A percentile compares a stretch with the other conserved stretches of the same genome.
Conservation (phyloP, 2,329 filamentous ascomycete genomes). For the Tolypocladium ophioglossoides region DNA sequence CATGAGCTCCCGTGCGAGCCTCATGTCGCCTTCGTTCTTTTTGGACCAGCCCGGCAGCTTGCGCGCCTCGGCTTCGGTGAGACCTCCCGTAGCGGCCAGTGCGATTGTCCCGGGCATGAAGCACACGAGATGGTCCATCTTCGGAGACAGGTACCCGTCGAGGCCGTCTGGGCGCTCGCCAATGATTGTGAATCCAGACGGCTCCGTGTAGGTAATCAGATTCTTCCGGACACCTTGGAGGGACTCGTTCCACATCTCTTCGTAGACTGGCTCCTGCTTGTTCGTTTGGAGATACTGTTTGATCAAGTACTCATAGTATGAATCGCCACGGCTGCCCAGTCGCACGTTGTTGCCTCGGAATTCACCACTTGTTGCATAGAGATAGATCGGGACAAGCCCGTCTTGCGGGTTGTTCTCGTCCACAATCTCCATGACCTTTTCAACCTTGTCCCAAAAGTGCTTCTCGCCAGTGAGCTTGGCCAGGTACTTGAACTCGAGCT, state of each 20-base stretch:
- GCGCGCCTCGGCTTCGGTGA: conserved; percentile 63
- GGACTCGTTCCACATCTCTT: conserved; percentile 86
- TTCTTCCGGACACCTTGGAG: conserved; percentile 82
- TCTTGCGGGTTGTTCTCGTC: conserved; percentile 72
- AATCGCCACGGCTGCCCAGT: conserved; percentile 87
- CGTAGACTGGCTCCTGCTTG: conserved; percentile 73
- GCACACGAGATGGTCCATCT: conserved; percentile 98
- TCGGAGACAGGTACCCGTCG: conserved; percentile 55
- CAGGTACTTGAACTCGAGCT: conserved; percentile 95
- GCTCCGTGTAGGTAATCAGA: conserved; percentile 77
- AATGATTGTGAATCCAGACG: conserved; percentile 75
- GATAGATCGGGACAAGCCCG: conserved; percentile 84
- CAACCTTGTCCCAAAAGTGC: conserved; percentile 83
- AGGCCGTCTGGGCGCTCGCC: conserved; percentile 76
- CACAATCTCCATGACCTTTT: conserved; percentile 84
- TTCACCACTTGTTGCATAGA: conserved; percentile 65
- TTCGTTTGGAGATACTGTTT: conserved; percentile 97
- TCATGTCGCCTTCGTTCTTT: conserved; percentile 77
- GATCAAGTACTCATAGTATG: conserved; percentile 97
- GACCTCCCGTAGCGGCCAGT: conserved; percentile 71
- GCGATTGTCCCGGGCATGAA: conserved; percentile 97
- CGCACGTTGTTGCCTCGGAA: conserved; percentile 83
- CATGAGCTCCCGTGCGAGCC: conserved; percentile 79
- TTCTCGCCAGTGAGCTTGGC: conserved; percentile 89
- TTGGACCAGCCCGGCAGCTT: conserved; percentile 63